These are phyloP conservation scores for Phytophthora niederhauseri DNA, from an alignment of 352 stramenopile species.

Conservation along the genomic window DNA sequence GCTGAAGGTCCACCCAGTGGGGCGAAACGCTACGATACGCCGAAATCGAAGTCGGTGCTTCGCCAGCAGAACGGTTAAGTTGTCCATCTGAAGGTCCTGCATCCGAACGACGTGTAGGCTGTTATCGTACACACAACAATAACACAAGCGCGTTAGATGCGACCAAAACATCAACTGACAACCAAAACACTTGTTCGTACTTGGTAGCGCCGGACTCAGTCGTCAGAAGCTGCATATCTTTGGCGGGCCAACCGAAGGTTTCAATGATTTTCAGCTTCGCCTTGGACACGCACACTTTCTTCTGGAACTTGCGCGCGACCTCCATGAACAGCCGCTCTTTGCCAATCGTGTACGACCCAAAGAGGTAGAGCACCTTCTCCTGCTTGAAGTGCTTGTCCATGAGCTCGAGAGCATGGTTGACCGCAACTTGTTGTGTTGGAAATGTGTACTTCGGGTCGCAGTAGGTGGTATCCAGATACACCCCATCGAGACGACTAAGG, in stretches of 20 bases:
- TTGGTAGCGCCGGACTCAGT: conserved; percentile 74
- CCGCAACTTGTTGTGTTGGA: conserved; percentile 85
- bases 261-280: conserved; percentile 87
- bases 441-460: conserved; percentile 95
- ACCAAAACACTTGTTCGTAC: conserved; percentile 39
- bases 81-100: conserved; percentile 94
- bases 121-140: conserved; percentile 6
- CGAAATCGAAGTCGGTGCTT: conserved; percentile 76
- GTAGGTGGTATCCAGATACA: conserved; percentile 98
- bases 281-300: conserved; percentile 83
- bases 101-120: conserved; percentile 95
- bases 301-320: conserved; percentile 77
- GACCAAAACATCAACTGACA: not conserved
- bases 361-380: conserved; percentile 92
- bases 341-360: conserved; percentile 97
- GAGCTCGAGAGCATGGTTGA: conserved; percentile 66
- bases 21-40: conserved; percentile 94
- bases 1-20: conserved; percentile 93
- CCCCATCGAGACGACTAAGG: conserved; percentile 56
- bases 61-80: conserved; percentile 62
- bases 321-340: conserved; percentile 98
- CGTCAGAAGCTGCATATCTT: conserved; percentile 89
- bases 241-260: conserved; percentile 83
- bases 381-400: conserved; percentile 54
- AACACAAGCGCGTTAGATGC: conserved; percentile 4